phyloP scores from a whole-genome alignment of 345 rosid genomes.

The Brassica juncea region DNA sequence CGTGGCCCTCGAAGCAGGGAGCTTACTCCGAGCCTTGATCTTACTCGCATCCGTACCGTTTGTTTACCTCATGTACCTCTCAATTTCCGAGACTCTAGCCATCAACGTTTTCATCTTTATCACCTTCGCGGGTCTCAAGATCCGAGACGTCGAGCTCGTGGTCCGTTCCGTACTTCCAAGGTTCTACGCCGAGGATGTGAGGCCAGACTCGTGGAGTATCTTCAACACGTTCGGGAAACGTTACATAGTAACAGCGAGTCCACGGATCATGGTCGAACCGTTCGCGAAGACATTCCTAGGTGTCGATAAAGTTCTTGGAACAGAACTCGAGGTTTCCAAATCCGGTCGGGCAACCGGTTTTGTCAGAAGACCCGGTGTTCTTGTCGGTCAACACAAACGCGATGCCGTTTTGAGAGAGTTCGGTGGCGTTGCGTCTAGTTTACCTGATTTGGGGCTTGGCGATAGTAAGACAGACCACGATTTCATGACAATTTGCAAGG shows the following conservation, averaged over 20 bases:
- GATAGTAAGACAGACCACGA: slow-evolving; percentile 71
- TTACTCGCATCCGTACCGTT: slow-evolving; percentile 69
- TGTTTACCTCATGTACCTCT: slow-evolving; percentile 60
- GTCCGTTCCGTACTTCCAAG: slow-evolving; percentile 75
- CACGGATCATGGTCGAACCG: slow-evolving; percentile 85
- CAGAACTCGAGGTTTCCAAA: slow-evolving; percentile 66
- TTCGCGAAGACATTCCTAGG: slow-evolving; percentile 70
- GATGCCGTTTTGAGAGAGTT: slow-evolving; percentile 63
- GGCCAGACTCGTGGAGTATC: slow-evolving; percentile 76
- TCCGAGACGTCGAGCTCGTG: slow-evolving; percentile 73
- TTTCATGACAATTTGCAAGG: slow-evolving; percentile 95
- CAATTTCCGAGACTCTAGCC: slow-evolving; percentile 70
- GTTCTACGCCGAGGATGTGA: slow-evolving; percentile 89
- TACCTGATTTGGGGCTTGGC: slow-evolving; percentile 87
- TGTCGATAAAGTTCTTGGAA: slow-evolving; percentile 81
- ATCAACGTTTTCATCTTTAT: slow-evolving; percentile 67
- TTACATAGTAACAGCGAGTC: slow-evolving; percentile 74
- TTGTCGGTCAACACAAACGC: slow-evolving; percentile 63
- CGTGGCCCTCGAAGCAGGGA: slow-evolving; percentile 88
- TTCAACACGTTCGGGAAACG: slow-evolving; percentile 79
- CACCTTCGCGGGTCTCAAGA: slow-evolving; percentile 63
- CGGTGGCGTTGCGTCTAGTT: slow-evolving; percentile 42
- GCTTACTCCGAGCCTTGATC: slow-evolving; percentile 61
- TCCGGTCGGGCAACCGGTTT: slow-evolving; percentile 88
- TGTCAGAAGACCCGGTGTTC: slow-evolving; percentile 62